phyloP scores from a whole-genome alignment of 768 basidiomycete genomes.

The Russula virescens region DNA sequence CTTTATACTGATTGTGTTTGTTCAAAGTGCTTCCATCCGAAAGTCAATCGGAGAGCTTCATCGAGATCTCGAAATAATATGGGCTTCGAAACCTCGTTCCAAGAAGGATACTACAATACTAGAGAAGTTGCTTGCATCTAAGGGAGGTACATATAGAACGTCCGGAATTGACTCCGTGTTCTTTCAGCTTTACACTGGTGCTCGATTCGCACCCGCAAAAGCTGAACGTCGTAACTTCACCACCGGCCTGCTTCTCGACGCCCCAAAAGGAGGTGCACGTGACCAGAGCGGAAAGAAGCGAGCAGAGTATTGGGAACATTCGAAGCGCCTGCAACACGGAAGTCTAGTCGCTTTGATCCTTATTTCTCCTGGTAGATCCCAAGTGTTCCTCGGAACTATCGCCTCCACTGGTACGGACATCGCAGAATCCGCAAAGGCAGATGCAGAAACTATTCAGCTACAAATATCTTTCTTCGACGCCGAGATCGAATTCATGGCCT shows the following conservation, averaged over 20 bases:
- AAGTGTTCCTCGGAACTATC: conserved; percentile 50
- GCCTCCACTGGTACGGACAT: conserved; percentile 42
- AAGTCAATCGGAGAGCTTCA: conserved; percentile 21
- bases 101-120: conserved; percentile 35
- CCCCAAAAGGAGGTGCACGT: conserved; percentile 57
- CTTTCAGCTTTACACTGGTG: conserved; percentile 59
- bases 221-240: conserved; percentile 51
- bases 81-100: neutral
- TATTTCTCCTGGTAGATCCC: conserved; percentile 27
- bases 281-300: conserved; percentile 37
- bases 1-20: neutral
- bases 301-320: conserved; percentile 54
- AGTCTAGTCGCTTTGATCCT: conserved; percentile 57
- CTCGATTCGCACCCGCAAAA: conserved; percentile 40
- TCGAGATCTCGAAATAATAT: conserved; percentile 22
- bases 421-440: conserved; percentile 37
- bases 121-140: conserved; percentile 38
- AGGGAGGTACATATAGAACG: conserved; percentile 54
- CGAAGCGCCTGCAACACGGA: conserved; percentile 55
- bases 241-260: conserved; percentile 40
- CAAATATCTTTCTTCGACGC: conserved; percentile 62
- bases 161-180: conserved; percentile 44
- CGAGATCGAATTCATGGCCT: conserved; percentile 43
- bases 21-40: conserved; percentile 23
- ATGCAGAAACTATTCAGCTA: conserved; percentile 36